Conservation (phyloP, 1,139 yeast genomes). For the Meyerozyma guilliermondii region DNA sequence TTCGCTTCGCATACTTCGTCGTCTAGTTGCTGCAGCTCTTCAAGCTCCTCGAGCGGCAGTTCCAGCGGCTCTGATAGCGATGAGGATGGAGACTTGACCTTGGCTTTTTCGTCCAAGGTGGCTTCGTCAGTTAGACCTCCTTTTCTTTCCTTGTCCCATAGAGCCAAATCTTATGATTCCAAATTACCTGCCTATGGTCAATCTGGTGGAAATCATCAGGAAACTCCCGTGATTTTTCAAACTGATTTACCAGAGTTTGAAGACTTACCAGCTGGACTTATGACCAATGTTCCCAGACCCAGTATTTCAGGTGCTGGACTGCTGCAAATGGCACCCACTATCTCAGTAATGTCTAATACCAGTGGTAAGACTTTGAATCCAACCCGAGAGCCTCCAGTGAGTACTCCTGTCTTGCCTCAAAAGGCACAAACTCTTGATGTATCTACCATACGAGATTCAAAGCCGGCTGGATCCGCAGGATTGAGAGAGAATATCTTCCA, state of each 20-base stretch:
- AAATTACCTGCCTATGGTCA: conserved; percentile 25
- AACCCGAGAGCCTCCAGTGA: not conserved
- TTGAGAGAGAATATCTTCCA: conserved; percentile 5
- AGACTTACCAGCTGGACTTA: conserved; percentile 39
- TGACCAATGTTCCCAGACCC: conserved; percentile 14
- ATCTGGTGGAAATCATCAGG: conserved; percentile 8
- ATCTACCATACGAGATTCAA: not conserved
- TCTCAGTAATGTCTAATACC: conserved; percentile 11
- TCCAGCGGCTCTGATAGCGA: conserved; percentile 25
- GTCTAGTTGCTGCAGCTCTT: conserved; percentile 8
- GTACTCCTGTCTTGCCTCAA: not conserved
- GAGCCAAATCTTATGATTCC: conserved; percentile 44
- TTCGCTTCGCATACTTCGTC: conserved; percentile 7
- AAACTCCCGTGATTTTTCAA: conserved; percentile 24
- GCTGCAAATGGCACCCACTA: conserved; percentile 8
- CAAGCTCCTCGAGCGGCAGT: conserved; percentile 6
- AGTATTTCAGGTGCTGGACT: not conserved
- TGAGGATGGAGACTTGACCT: conserved; percentile 47
- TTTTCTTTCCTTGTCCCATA: conserved; percentile 26
- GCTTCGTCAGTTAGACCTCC: conserved; percentile 33
- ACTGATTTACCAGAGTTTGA: conserved; percentile 34
- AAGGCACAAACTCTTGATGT: not conserved
- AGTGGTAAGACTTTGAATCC: not conserved
- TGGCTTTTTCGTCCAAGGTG: conserved; percentile 46
- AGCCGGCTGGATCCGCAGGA: not conserved